Evolutionary conservation across 495 filamentous ascomycete genomes (phyloP), one percentile per base, ranked within the genome.

Genomic region (Penicillium antarcticum): DNA sequence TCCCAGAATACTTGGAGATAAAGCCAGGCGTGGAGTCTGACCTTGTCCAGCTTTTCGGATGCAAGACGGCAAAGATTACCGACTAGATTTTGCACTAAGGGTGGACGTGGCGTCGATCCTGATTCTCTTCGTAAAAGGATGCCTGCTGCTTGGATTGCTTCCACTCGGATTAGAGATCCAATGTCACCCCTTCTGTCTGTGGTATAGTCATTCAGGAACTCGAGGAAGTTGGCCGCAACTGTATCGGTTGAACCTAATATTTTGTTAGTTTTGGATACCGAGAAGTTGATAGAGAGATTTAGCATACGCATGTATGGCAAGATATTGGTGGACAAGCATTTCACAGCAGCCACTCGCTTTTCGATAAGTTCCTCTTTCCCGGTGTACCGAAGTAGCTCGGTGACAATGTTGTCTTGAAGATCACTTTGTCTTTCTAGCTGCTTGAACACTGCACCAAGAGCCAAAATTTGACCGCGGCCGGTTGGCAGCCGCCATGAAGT

Each of bases 21-120:
- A 33, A 61, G 63, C 63, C 78, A 80, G 29, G 91, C 91, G 58
- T 85, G 81, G 2, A 80, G 65, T 33, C 94, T 81, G 26, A 97
- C 83, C 51, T 90, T 87, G 62, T 98, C 94, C 4, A 97, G 77
- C 63, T 95, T 95, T 67, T 97, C 94, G 0, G 85, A 80, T 17
- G 88, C 84, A 21, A 96, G 70, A 10, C 91, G 78, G 41, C 86
- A 74, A 8, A 96, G 71, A 36, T 71, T 69, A 7, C 63, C 60
- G 11, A 74, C 53, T 13, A 80, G 52, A 1, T 57, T 40, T 32
- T 69, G 54, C 41, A 68, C 48, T 38, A 67, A 42, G 54, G 52
- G 19, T 24, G 62, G 46, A 17, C 52, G 53, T 29, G 35, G 13
- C 32, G 45, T 12, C 19, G 44, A 14, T 10, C 31, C 37, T 4